These are phyloP conservation scores for Emericellopsis cladophorae DNA, from an alignment of 2,329 filamentous ascomycete genomes.

Conservation along the genomic window DNA sequence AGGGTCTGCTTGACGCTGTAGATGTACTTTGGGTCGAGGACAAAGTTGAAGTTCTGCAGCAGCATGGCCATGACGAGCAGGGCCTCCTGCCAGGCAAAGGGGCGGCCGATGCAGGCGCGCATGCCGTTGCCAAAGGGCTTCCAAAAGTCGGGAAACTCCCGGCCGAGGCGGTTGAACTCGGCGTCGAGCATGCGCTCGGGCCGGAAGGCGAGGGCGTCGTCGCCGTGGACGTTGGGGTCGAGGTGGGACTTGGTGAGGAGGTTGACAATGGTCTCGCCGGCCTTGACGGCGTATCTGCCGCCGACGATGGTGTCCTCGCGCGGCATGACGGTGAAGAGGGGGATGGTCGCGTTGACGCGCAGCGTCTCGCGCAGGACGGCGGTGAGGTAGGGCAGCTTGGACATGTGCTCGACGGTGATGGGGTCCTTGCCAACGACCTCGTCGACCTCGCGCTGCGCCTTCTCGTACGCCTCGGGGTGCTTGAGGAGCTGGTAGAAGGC, in stretches of 20 bases:
- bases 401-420: constrained; percentile 44
- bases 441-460: constrained; percentile 51
- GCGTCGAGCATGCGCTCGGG: constrained; percentile 52
- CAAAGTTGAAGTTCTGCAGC: constrained; percentile 56
- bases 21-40: constrained; percentile 39
- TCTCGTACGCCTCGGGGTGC: constrained; percentile 38
- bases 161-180: constrained; percentile 15
- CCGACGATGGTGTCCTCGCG: constrained; percentile 28
- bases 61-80: constrained; percentile 29
- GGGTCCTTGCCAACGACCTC: constrained; percentile 39
- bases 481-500: constrained; percentile 47
- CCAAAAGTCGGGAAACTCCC: constrained; percentile 3
- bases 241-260: constrained; percentile 37
- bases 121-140: constrained; percentile 6
- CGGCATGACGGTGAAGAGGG: constrained; percentile 14
- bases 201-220: constrained; percentile 39
- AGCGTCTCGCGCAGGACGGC: constrained; percentile 46
- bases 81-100: constrained; percentile 6
- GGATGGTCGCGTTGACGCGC: constrained; percentile 13
- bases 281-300: constrained; percentile 39
- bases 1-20: constrained; percentile 38
- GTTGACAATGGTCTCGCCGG: constrained; percentile 27
- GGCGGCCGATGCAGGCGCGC: constrained; percentile 5
- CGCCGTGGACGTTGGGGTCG: constrained; percentile 39
- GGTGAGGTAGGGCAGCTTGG: constrained; percentile 49